Evolutionary conservation across 441 rosid species (phyloP).

Genomic region (Francoa sonchifolia): DNA sequence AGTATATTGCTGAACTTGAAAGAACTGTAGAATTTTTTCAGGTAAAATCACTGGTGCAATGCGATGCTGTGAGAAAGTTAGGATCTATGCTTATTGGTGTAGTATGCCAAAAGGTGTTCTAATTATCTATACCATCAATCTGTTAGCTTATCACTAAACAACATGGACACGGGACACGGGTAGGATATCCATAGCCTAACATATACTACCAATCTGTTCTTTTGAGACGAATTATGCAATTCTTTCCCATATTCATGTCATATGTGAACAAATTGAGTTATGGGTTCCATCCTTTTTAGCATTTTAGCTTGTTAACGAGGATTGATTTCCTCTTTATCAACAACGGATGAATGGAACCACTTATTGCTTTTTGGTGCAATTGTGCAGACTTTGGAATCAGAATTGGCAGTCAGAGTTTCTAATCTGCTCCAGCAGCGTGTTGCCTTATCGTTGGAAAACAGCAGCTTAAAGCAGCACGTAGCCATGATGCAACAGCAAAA

Average conservation of each 20-base stretch:
- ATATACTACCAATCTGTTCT: no score
- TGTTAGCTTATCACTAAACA: no score
- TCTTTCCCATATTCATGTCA: no score
- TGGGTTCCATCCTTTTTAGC: no score
- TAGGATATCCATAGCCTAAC: no score
- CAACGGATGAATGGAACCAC: background rate
- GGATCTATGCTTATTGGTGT: background rate
- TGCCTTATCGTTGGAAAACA: constrained; percentile 47
- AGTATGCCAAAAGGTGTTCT: background rate
- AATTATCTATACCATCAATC: background rate
- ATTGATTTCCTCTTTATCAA: constrained; percentile 4
- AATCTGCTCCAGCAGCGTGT: constrained; percentile 46
- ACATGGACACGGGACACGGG: no score
- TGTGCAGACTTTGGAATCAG: constrained; percentile 44
- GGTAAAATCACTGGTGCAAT: no score
- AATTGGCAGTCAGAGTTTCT: constrained; percentile 40
- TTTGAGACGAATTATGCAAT: no score
- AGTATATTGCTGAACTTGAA: constrained; percentile 71
- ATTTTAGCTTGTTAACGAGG: no score
- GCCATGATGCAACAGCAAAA: constrained; percentile 40
- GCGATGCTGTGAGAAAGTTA: background rate
- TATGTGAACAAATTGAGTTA: no score
- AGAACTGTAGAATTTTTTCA: constrained; percentile 44
- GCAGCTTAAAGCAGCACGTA: constrained; percentile 47
- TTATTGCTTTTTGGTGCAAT: background rate